These are phyloP conservation scores for Wickerhamiella qilinensis DNA, from an alignment of 805 yeast genomes.

Conservation along the genomic window DNA sequence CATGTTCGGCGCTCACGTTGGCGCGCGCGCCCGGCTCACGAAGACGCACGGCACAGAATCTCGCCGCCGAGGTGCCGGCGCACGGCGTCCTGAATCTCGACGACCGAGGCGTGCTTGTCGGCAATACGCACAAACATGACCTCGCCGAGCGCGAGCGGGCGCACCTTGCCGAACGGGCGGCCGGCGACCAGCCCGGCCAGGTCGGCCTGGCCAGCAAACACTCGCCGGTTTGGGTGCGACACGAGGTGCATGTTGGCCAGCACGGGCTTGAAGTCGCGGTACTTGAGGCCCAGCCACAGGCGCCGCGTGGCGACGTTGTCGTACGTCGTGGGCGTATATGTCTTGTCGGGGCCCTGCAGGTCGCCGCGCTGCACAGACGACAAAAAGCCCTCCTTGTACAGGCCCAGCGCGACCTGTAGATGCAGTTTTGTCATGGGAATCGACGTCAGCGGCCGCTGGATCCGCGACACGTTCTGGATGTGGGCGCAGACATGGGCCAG, in stretches of 20 bases:
- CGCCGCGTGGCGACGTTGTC: constrained; percentile 76
- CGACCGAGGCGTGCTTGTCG: constrained; percentile 32
- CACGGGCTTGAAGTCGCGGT: constrained; percentile 66
- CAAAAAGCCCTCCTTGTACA: constrained; percentile 82
- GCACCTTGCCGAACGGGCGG: constrained; percentile 50
- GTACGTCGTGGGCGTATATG: constrained; percentile 49
- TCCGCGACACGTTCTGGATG: constrained; percentile 71
- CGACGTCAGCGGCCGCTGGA: constrained; percentile 54
- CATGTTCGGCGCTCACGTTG: no score
- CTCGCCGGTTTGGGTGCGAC: constrained; percentile 72
- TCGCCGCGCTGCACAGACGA: constrained; percentile 77
- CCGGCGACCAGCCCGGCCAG: constrained; percentile 65
- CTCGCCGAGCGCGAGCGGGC: constrained; percentile 82
- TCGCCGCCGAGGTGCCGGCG: constrained; percentile 56
- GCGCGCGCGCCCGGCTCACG: no score
- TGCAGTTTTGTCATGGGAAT: constrained; percentile 75
- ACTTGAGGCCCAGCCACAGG: constrained; percentile 84
- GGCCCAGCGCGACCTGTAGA: constrained; percentile 64
- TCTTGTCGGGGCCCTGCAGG: constrained; percentile 60
- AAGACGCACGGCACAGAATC: constrained; percentile 50
- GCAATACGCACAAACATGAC: constrained; percentile 47
- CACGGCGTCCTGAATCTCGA: constrained; percentile 79
- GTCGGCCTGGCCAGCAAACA: constrained; percentile 45
- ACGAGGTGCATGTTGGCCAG: constrained; percentile 54
- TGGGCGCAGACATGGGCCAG: constrained; percentile 79